Conservation (phyloP, 495 filamentous ascomycete species). For the Viridothelium virens region DNA sequence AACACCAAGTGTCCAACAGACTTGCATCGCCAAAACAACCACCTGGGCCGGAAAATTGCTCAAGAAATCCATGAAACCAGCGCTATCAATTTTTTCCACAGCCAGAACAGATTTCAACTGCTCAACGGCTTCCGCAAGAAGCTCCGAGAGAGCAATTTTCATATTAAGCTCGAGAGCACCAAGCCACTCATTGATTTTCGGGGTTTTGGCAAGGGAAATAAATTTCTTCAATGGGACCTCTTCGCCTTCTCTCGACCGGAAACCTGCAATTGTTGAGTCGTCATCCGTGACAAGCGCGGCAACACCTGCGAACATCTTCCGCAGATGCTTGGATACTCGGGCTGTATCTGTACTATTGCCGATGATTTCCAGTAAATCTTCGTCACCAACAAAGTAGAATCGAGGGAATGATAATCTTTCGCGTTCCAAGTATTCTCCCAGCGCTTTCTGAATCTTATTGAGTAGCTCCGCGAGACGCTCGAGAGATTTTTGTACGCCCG, state of each 20-base stretch:
- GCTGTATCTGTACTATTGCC: conserved; percentile 96
- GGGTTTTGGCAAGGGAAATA: conserved; percentile 84
- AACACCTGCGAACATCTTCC: conserved; percentile 99
- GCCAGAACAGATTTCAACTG: conserved; percentile 66
- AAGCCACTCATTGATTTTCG: conserved; percentile 97
- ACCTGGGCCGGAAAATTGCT: conserved; percentile 82
- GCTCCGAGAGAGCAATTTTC: conserved; percentile 86
- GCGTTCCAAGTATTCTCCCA: conserved; percentile 96
- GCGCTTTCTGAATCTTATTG: conserved; percentile 98
- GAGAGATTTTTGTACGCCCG: conserved; percentile 87
- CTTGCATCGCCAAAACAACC: conserved; percentile 91
- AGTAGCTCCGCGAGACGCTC: conserved; percentile 90
- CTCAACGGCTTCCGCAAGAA: conserved; percentile 76
- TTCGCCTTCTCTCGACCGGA: conserved; percentile 94
- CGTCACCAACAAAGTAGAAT: conserved; percentile 99
- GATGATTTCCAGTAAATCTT: conserved; percentile 98
- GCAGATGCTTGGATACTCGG: conserved; percentile 94
- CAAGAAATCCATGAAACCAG: conserved; percentile 67
- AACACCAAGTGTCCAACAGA: conserved; percentile 81
- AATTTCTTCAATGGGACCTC: conserved; percentile 77
- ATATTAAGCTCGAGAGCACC: conserved; percentile 83
- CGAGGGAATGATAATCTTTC: conserved; percentile 94
- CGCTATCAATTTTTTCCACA: conserved; percentile 54
- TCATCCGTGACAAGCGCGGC: conserved; percentile 87
- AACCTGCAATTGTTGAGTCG: conserved; percentile 76